Evolutionary conservation across 257 asterid species (phyloP).

Genomic region (Leptodermis oblonga): DNA sequence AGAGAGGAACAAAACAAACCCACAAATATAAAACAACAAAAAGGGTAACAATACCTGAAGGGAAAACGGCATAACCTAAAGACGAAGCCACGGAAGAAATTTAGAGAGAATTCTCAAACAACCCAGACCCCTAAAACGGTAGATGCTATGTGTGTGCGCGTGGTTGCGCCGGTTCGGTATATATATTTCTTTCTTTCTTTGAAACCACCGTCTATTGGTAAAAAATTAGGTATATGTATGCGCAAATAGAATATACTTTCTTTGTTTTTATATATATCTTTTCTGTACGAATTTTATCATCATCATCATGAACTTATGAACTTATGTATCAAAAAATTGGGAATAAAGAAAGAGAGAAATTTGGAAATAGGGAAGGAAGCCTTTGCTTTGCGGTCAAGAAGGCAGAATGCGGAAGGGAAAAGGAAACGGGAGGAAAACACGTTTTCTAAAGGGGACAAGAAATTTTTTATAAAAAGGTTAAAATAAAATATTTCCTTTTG

Average conservation of each 20-base stretch:
- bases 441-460: neutral
- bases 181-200: neutral
- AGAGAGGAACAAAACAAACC: neutral
- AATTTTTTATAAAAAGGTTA: neutral
- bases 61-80: slow-evolving; percentile 35
- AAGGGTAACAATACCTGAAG: slow-evolving; percentile 11
- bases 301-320: slow-evolving; percentile 1
- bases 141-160: slow-evolving; percentile 3
- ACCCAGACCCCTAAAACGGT: neutral
- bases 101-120: slow-evolving; percentile 8
- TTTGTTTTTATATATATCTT: neutral
- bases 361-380: neutral
- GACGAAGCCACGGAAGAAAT: slow-evolving; percentile 24
- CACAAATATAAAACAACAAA: neutral
- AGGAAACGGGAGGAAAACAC: neutral
- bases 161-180: neutral
- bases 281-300: slow-evolving; percentile 1
- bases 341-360: neutral
- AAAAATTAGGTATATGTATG: slow-evolving; percentile 6
- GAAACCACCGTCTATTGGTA: slow-evolving; percentile 14
- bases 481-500: neutral
- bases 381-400: slow-evolving; percentile 10
- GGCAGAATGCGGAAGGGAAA: neutral
- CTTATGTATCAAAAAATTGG: too few species aligned
- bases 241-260: neutral